Evolutionary conservation across 2,329 filamentous ascomycete species (phyloP).

Genomic region (Juglanconis oblonga): DNA sequence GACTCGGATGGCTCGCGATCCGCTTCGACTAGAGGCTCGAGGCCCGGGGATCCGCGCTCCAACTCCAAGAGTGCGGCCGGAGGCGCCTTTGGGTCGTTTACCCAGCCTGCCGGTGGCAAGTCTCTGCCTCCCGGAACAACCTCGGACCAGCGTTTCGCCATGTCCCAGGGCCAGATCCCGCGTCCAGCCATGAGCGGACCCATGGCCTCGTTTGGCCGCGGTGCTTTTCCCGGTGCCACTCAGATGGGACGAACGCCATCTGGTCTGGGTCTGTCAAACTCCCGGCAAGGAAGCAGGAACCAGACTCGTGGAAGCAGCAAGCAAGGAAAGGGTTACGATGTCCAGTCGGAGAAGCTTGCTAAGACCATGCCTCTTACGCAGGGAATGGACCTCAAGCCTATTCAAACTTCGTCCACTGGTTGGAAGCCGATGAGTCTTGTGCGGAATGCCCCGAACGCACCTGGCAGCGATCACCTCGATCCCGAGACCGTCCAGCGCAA

Average conservation of each 20-base stretch:
- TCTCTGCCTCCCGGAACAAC: conserved; percentile 74
- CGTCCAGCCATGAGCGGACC: conserved; percentile 46
- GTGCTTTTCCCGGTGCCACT: conserved; percentile 59
- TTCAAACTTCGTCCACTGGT: conserved; percentile 68
- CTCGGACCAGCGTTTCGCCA: conserved; percentile 71
- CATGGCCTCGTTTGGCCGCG: conserved; percentile 60
- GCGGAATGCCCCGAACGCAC: conserved; percentile 1
- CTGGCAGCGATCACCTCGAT: conserved; percentile 61
- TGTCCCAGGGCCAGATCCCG: conserved; percentile 52
- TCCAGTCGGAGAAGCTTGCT: conserved; percentile 65
- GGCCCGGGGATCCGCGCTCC: conserved; percentile 33
- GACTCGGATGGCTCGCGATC: conserved; percentile 66
- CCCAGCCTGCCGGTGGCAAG: conserved; percentile 47
- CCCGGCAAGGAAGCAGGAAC: conserved; percentile 63
- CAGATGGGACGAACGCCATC: conserved; percentile 66
- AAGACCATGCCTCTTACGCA: conserved; percentile 91
- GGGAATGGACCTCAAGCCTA: conserved; percentile 76
- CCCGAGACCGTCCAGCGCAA: conserved; percentile 96
- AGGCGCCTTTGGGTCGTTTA: conserved; percentile 64
- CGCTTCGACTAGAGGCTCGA: conserved; percentile 54
- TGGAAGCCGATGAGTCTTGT: conserved; percentile 84
- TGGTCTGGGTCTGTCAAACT: conserved; percentile 43
- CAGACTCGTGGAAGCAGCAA: conserved; percentile 58
- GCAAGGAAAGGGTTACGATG: conserved; percentile 46
- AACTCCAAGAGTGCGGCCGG: conserved; percentile 51